Evolutionary conservation across 495 filamentous ascomycete genomes (phyloP), one percentile per base, ranked within the genome.

Genomic region (Astrothelium macrocarpum): DNA sequence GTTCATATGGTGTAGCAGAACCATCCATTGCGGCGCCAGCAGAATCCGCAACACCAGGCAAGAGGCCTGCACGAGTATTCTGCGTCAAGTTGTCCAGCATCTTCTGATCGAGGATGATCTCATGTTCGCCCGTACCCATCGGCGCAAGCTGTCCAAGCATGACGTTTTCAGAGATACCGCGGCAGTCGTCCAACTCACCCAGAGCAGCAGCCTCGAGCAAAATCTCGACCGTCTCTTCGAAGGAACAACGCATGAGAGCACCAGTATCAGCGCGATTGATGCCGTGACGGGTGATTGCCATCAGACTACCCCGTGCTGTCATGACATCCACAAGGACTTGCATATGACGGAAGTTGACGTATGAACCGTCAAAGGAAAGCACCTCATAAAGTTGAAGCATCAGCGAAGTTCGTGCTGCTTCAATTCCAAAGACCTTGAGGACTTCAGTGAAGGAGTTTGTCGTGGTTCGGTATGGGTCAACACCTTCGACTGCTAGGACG

Each of bases 151-250:
- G 94, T 64, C 94, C 94, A 68, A 99, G 81, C 84, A 99, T 97
- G 76, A 99, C 85, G 75, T 99, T 99, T 78, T 99, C 94, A 0
- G 93, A 97, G 28, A 99, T 90, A 79, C 94, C 94, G 63, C 90
- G 88, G 78, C 95, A 97, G 74, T 99, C 93, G 70, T 99, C 94
- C 23, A 97, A 81, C 74, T 99, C 94, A 71, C 94, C 94, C 46
- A 87, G 86, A 45, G 90, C 90, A 45, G 94, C 94, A 42, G 94
- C 94, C 64, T 99, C 94, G 32, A 97, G 82, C 29, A 99, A 79
- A 77, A 99, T 99, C 73, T 99, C 94, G 34, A 99, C 94, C 0
- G 94, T 99, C 71, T 99, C 95, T 78, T 99, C 94, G 77, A 99
- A 99, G 10, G 94, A 99, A 80, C 94, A 99, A 72, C 94, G 87